Conservation (phyloP, 495 filamentous ascomycete genomes). For the Tuber microsphaerosporum region DNA sequence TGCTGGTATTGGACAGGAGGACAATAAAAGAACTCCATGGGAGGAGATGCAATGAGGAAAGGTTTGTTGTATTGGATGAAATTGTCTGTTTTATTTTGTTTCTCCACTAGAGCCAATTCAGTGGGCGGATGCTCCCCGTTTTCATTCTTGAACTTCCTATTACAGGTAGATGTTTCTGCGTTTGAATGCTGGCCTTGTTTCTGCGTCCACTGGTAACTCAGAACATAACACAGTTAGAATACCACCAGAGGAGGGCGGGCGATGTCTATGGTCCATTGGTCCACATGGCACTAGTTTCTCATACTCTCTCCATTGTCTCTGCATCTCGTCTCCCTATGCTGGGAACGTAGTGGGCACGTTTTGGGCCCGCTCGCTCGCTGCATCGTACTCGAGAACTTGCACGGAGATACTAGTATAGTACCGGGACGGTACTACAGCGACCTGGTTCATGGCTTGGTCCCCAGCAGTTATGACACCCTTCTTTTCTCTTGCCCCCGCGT, state of each 20-base stretch:
- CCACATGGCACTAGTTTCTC: neutral
- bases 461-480: neutral
- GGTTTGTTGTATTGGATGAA: neutral
- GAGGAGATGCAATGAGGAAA: neutral
- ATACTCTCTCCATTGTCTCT: neutral
- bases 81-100: conserved; percentile 1
- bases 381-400: neutral
- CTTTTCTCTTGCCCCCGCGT: neutral
- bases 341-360: neutral
- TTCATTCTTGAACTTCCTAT: neutral
- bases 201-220: neutral
- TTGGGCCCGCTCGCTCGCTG: neutral
- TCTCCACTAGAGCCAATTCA: neutral
- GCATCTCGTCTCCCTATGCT: neutral
- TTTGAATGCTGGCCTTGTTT: neutral
- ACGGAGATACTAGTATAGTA: neutral
- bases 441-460: neutral
- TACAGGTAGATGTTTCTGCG: neutral
- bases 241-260: neutral
- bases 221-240: neutral
- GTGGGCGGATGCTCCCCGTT: neutral
- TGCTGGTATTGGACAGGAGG: neutral
- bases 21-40: neutral
- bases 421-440: neutral
- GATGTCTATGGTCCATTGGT: neutral